phyloP scores from a whole-genome alignment of 192 early-diverging fungal species.

The Backusella macrospora region DNA sequence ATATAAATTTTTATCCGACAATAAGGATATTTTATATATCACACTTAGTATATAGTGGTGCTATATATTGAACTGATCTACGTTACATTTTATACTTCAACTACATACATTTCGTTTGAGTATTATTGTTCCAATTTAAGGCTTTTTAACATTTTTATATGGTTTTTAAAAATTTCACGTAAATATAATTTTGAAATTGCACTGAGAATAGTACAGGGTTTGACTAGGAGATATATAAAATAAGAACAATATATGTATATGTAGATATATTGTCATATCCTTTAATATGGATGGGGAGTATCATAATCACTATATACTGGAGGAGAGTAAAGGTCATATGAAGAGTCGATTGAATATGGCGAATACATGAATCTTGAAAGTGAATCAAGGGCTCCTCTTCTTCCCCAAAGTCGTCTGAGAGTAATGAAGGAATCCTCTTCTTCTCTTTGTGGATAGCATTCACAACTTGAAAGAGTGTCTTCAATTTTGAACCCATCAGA shows the following conservation, averaged over 20 bases:
- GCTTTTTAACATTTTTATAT: neutral
- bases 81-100: no score
- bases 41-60: no score
- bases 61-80: no score
- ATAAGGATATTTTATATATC: no score
- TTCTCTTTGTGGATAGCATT: constrained; percentile 2
- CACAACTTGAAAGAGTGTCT: neutral
- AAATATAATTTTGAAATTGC: neutral
- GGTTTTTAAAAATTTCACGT: neutral
- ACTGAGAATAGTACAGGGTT: neutral
- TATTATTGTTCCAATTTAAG: no score
- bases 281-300: neutral
- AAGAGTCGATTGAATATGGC: neutral
- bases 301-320: neutral
- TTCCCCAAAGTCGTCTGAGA: neutral
- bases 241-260: neutral
- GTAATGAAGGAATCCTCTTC: neutral
- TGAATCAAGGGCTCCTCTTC: constrained; percentile 1
- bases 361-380: neutral
- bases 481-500: neutral
- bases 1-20: no score
- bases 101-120: no score
- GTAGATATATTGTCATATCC: neutral
- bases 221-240: neutral
- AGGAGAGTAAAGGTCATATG: neutral